These are phyloP conservation scores for Penicillium pulvis DNA, from an alignment of 495 filamentous ascomycete species.

Conservation along the genomic window DNA sequence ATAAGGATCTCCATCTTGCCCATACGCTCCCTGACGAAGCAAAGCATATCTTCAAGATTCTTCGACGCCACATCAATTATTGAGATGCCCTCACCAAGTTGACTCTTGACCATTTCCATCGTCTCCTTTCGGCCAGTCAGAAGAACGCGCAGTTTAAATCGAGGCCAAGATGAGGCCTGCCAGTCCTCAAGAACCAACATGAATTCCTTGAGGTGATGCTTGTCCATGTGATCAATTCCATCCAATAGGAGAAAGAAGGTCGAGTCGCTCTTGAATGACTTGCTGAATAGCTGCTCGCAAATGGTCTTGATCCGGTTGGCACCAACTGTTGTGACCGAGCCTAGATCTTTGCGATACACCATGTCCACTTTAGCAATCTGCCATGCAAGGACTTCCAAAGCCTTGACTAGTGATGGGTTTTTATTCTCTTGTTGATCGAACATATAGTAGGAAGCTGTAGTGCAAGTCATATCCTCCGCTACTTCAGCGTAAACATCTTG, in stretches of 20 bases:
- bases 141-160: slow-evolving; percentile 19
- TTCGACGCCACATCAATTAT: slow-evolving; percentile 16
- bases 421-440: slow-evolving; percentile 13
- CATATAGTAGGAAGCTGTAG: slow-evolving; percentile 16
- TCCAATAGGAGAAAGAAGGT: slow-evolving; percentile 22
- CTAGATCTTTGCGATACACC: slow-evolving; percentile 22
- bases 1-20: slow-evolving; percentile 23
- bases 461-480: slow-evolving; percentile 15
- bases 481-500: slow-evolving; percentile 6
- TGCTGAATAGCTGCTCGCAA: slow-evolving; percentile 20
- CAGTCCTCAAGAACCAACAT: slow-evolving; percentile 7
- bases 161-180: slow-evolving; percentile 12
- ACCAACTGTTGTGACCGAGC: slow-evolving; percentile 8
- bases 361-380: slow-evolving; percentile 20
- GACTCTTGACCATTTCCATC: slow-evolving; percentile 9
- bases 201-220: slow-evolving; percentile 16
- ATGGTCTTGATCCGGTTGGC: slow-evolving; percentile 9
- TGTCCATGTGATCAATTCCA: slow-evolving; percentile 13
- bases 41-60: slow-evolving; percentile 17
- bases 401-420: slow-evolving; percentile 15
- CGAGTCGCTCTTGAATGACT: slow-evolving; percentile 22
- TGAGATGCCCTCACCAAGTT: slow-evolving; percentile 9
- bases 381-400: slow-evolving; percentile 20
- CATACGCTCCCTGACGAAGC: slow-evolving; percentile 20
- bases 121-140: slow-evolving; percentile 13